Conservation (phyloP, 2,329 filamentous ascomycete genomes). For the Aureobasidium sp. region DNA sequence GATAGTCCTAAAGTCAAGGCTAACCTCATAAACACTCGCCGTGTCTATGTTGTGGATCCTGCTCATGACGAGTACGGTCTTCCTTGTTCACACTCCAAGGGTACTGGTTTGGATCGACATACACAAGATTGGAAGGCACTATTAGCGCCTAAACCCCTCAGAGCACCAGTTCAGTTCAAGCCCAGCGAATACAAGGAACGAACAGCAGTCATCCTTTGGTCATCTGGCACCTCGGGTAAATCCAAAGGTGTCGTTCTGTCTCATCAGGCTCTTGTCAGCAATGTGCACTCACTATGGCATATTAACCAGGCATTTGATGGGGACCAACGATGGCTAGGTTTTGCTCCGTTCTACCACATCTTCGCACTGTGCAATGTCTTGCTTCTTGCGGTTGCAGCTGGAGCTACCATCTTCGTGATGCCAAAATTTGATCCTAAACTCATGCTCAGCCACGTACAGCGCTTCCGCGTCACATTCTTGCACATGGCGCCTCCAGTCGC, state of each 20-base stretch:
- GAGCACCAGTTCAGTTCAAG: not conserved
- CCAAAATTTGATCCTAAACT: conserved; percentile 38
- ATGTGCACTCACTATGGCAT: conserved; percentile 12
- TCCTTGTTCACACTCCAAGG: not conserved
- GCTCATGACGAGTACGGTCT: conserved; percentile 14
- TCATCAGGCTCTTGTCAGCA: conserved; percentile 17
- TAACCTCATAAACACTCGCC: not conserved
- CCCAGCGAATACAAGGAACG: not conserved
- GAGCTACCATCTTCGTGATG: conserved; percentile 42
- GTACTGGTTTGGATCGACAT: not conserved
- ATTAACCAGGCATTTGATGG: conserved; percentile 9
- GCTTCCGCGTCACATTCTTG: conserved; percentile 42
- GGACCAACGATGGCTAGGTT: conserved; percentile 20
- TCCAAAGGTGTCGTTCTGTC: conserved; percentile 33
- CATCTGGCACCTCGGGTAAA: conserved; percentile 41
- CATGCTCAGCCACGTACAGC: conserved; percentile 34
- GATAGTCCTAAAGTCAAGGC: conserved; percentile 8
- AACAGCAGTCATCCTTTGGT: conserved; percentile 34
- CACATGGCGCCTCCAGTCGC: conserved; percentile 42
- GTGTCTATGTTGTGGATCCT: conserved; percentile 9
- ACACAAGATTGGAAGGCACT: conserved; percentile 11
- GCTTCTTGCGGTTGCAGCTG: conserved; percentile 40
- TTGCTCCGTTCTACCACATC: conserved; percentile 48
- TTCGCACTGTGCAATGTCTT: conserved; percentile 43
- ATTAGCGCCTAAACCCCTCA: not conserved